A percentile compares a stretch with the other conserved stretches of the same genome.
Conservation (phyloP, 2,329 filamentous ascomycete species). For the Penicillium sp. region DNA sequence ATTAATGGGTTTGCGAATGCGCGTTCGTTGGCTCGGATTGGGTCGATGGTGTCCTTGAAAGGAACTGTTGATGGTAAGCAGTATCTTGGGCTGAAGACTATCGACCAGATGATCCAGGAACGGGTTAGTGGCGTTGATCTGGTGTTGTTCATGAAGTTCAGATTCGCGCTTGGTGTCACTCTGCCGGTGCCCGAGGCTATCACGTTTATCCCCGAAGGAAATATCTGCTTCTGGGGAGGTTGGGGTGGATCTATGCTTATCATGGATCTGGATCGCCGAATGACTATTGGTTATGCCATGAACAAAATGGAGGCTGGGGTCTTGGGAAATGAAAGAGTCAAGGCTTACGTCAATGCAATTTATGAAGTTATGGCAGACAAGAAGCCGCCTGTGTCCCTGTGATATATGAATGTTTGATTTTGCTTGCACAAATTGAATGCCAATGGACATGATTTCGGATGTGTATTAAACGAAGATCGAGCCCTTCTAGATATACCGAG, state of each 20-base stretch:
- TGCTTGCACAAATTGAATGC: too few relatives aligned
- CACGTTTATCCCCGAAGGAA: slow-evolving; percentile 31
- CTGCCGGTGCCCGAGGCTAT: slow-evolving; percentile 30
- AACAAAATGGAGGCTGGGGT: slow-evolving; percentile 42
- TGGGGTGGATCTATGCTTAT: slow-evolving; percentile 47
- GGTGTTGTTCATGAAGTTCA: slow-evolving; percentile 33
- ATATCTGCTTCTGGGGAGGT: slow-evolving; percentile 44
- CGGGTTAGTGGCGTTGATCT: slow-evolving; percentile 45
- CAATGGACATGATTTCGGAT: not conserved
- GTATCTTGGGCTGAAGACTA: slow-evolving; percentile 43
- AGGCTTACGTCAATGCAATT: slow-evolving; percentile 32
- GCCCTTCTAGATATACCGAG: too few relatives aligned
- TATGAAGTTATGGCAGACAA: slow-evolving; percentile 26
- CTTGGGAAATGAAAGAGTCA: slow-evolving; percentile 29
- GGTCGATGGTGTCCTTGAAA: slow-evolving; percentile 38
- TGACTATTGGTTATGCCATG: slow-evolving; percentile 49
- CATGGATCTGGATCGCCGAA: slow-evolving; percentile 43
- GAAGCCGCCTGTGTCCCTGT: not conserved
- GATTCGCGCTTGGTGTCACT: slow-evolving; percentile 46
- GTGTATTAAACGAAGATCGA: not conserved
- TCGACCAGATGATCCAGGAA: slow-evolving; percentile 47
- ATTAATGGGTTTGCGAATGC: slow-evolving; percentile 50
- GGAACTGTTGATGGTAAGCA: slow-evolving; percentile 33
- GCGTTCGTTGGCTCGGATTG: slow-evolving; percentile 41
- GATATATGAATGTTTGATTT: not conserved